Evolutionary conservation across 1,284 basidiomycete genomes (phyloP), one percentile per base, ranked within the genome.

Genomic region (Ustilago cynodontis): DNA sequence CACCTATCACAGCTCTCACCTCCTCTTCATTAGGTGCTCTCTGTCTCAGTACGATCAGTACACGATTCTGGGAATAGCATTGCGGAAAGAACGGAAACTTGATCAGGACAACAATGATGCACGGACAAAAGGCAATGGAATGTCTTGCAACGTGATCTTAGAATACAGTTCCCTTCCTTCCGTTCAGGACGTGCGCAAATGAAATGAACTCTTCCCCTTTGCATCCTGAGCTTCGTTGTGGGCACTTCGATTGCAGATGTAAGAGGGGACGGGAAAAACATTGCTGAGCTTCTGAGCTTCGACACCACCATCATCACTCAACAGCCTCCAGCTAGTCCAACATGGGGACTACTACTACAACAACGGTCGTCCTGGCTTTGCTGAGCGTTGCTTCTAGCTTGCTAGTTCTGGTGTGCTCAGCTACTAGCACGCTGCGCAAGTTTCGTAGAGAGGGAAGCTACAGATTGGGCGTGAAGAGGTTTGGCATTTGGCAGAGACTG

Each of bases 71-170:
- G n/a, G n/a, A n/a, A n/a, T n/a, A n/a, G n/a, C n/a, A n/a, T n/a
- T n/a, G n/a, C n/a, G n/a, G 31, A 11, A 6, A 33, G 31, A 33
- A 33, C 31, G 6, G 31, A 33, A 33, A 11, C 31, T 6, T 11
- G 5, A 11, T 11, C 5, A 37, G 14, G 3, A 4, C 7, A 43
- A 43, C 20, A 43, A 22, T 43, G 41, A n/a, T n/a, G n/a, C n/a
- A n/a, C n/a, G n/a, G n/a, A n/a, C n/a, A n/a, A n/a, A n/a, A n/a
- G n/a, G n/a, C n/a, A n/a, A n/a, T n/a, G n/a, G n/a, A n/a, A n/a
- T n/a, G n/a, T n/a, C n/a, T n/a, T n/a, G n/a, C n/a, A n/a, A 49
- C 31, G 62, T 57, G 62, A 56, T 58, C 39, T 26, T 49, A 49
- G 22, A 14, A 22, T 47, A 47, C 8, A 20, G 24, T 49, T 49